phyloP scores from a whole-genome alignment of 2,329 filamentous ascomycete genomes.

The Diaporthe vaccinii region DNA sequence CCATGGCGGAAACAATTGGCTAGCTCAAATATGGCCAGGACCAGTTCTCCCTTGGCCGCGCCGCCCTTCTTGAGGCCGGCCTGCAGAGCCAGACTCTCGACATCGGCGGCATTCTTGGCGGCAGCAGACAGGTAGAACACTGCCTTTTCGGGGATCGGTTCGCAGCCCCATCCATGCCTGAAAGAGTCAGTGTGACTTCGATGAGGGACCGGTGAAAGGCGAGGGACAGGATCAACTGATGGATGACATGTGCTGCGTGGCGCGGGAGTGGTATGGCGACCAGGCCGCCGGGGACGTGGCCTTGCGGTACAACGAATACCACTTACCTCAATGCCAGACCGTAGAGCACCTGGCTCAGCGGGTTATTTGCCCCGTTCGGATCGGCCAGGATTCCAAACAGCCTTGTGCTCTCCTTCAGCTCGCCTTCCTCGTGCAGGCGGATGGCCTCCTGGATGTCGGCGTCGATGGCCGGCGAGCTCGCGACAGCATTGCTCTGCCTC shows the following conservation, averaged over 20 bases:
- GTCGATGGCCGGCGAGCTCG: conserved; percentile 68
- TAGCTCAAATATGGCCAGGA: conserved; percentile 96
- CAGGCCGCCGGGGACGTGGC: neutral
- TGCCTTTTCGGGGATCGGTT: conserved; percentile 78
- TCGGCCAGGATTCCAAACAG: conserved; percentile 90
- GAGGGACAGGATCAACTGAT: too few relatives aligned
- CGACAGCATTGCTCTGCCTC: conserved; percentile 48
- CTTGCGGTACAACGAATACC: neutral
- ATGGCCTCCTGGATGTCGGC: conserved; percentile 96
- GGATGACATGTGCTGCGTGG: neutral
- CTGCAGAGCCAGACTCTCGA: conserved; percentile 87
- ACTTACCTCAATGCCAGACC: conserved; percentile 88
- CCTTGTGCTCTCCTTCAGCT: conserved; percentile 82
- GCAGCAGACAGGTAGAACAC: conserved; percentile 89
- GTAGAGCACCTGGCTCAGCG: conserved; percentile 94
- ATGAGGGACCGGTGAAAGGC: too few relatives aligned
- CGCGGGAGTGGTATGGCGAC: neutral
- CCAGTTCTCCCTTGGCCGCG: conserved; percentile 93
- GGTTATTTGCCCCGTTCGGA: conserved; percentile 87
- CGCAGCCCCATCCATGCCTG: conserved; percentile 94
- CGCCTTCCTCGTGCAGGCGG: conserved; percentile 86
- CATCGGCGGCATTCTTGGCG: conserved; percentile 87
- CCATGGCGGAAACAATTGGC: conserved; percentile 94
- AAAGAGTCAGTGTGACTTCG: conserved; percentile 45
- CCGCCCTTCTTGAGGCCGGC: conserved; percentile 94